Conservation (phyloP, 345 rosid genomes). For the sweet orange (Citrus sinensis) region DNA sequence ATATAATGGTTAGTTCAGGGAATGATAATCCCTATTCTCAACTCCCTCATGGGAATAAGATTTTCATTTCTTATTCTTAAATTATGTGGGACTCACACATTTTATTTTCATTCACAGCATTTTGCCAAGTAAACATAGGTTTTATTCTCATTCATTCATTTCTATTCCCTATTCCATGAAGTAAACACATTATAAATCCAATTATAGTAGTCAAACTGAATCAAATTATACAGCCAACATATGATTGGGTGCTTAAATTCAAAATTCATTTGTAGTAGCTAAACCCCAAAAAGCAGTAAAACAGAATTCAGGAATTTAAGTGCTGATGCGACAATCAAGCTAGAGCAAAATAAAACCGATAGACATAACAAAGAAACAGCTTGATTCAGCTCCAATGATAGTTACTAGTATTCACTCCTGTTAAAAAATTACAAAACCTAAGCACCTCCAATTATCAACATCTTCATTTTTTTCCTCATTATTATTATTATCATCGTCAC, state of each 20-base stretch:
- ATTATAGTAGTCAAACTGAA: neutral
- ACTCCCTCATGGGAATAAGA: too few relatives aligned
- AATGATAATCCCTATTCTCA: too few relatives aligned
- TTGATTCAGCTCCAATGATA: neutral
- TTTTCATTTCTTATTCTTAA: fast-evolving
- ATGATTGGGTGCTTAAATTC: neutral
- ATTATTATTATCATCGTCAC: too few relatives aligned
- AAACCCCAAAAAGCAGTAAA: neutral
- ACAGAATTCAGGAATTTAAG: neutral
- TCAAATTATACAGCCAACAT: neutral
- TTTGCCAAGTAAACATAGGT: too few relatives aligned
- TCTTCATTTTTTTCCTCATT: too few relatives aligned
- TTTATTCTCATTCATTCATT: too few relatives aligned
- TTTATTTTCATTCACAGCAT: too few relatives aligned
- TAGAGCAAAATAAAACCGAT: neutral
- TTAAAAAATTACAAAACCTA: neutral
- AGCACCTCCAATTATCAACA: too few relatives aligned
- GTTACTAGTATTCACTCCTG: neutral
- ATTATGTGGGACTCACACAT: too few relatives aligned
- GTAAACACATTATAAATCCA: neutral
- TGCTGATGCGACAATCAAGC: neutral
- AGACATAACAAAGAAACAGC: neutral
- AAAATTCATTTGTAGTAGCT: neutral
- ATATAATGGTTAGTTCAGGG: too few relatives aligned
- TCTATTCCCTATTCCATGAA: too few relatives aligned